These are phyloP conservation scores for Ogataea henricii DNA, from an alignment of 805 yeast genomes.

Conservation along the genomic window DNA sequence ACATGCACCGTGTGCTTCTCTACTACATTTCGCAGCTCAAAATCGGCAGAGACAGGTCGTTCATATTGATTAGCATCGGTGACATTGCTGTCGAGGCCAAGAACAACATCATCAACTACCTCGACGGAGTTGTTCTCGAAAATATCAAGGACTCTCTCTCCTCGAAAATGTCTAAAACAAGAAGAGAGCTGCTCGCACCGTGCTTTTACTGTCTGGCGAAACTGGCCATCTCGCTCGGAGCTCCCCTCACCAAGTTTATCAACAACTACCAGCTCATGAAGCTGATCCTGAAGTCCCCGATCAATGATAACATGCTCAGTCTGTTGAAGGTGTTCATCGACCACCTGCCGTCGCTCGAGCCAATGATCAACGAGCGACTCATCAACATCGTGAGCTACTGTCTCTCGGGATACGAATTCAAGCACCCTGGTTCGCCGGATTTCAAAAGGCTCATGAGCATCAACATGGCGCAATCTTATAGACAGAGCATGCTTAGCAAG, in stretches of 20 bases:
- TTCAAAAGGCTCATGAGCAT: conserved; percentile 59
- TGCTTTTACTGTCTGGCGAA: conserved; percentile 87
- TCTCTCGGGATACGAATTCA: conserved; percentile 77
- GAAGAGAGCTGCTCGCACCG: conserved; percentile 80
- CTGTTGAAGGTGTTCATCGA: conserved; percentile 67
- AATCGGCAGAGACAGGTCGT: conserved; percentile 68
- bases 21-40: conserved; percentile 79
- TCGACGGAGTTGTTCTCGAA: conserved; percentile 86
- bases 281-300: conserved; percentile 76
- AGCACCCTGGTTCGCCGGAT: conserved; percentile 84
- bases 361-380: conserved; percentile 68
- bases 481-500: conserved; percentile 69
- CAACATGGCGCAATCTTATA: conserved; percentile 71
- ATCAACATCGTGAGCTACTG: conserved; percentile 72
- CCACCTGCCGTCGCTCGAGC: conserved; percentile 78
- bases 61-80: conserved; percentile 81
- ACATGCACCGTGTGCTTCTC: conserved; percentile 75
- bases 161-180: conserved; percentile 55
- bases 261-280: conserved; percentile 75
- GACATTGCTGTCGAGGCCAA: conserved; percentile 79
- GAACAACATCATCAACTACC: conserved; percentile 80
- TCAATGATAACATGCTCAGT: conserved; percentile 80
- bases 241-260: conserved; percentile 86
- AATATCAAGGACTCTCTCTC: conserved; percentile 78
- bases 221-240: conserved; percentile 86